Evolutionary conservation across 2,329 filamentous ascomycete genomes (phyloP).

Genomic region (Colletotrichum lentis): DNA sequence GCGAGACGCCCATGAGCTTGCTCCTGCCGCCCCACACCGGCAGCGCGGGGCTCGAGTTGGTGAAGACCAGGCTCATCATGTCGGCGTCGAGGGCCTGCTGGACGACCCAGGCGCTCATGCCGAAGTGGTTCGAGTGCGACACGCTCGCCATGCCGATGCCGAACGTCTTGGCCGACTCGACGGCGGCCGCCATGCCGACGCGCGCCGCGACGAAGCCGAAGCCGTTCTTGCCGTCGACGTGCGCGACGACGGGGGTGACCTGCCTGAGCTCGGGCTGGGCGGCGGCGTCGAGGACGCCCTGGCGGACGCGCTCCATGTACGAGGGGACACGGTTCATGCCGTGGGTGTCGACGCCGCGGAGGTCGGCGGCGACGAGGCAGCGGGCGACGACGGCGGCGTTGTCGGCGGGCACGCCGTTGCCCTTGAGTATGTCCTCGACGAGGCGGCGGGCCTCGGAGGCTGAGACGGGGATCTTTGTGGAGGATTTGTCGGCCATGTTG

Average conservation of each 20-base stretch:
- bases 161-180: constrained; percentile 68
- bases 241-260: constrained; percentile 75
- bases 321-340: constrained; percentile 79
- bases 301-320: constrained; percentile 76
- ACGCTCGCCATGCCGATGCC: constrained; percentile 81
- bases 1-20: constrained; percentile 77
- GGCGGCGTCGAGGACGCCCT: constrained; percentile 70
- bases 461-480: constrained; percentile 47
- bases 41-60: constrained; percentile 75
- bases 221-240: constrained; percentile 72
- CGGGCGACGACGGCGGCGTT: constrained; percentile 71
- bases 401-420: constrained; percentile 65
- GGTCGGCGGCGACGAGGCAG: constrained; percentile 76
- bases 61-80: constrained; percentile 76
- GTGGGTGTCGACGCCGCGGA: constrained; percentile 82
- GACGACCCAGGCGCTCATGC: constrained; percentile 83
- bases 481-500: constrained; percentile 31
- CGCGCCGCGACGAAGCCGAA: constrained; percentile 80
- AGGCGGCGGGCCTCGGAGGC: constrained; percentile 56
- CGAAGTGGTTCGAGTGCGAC: constrained; percentile 82
- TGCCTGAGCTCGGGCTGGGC: constrained; percentile 67
- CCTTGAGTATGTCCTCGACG: constrained; percentile 63
- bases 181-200: constrained; percentile 70
- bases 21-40: constrained; percentile 74
- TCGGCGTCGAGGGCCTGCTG: constrained; percentile 77